These are phyloP conservation scores for Camelina neglecta DNA, from an alignment of 345 rosid species.

Conservation along the genomic window DNA sequence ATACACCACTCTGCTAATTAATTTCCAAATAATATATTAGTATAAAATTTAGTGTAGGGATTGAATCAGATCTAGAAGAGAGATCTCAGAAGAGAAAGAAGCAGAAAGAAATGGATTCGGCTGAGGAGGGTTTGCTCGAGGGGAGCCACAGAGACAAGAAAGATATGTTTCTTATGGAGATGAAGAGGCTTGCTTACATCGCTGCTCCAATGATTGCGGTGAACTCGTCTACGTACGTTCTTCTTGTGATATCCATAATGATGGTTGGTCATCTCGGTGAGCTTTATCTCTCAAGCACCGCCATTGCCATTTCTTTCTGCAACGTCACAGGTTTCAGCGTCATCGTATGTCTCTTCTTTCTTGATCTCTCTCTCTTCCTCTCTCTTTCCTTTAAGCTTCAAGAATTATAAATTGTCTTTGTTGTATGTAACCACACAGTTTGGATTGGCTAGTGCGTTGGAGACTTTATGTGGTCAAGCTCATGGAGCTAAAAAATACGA, in stretches of 20 bases:
- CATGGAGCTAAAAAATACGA: slow-evolving; percentile 68
- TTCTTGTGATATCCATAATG: slow-evolving; percentile 65
- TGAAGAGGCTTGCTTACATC: slow-evolving; percentile 54
- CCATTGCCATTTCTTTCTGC: slow-evolving; percentile 74
- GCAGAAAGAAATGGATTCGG: slow-evolving; percentile 32
- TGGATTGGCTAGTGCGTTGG: slow-evolving; percentile 78
- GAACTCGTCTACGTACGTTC: slow-evolving; percentile 53
- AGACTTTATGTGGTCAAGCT: slow-evolving; percentile 84
- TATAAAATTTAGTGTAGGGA: background rate
- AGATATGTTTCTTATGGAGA: slow-evolving; percentile 46
- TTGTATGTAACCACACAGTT: slow-evolving; percentile 51
- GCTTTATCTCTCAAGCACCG: slow-evolving; percentile 73
- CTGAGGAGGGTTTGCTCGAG: slow-evolving; percentile 45
- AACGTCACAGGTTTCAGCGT: slow-evolving; percentile 77
- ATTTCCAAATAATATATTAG: too few species aligned
- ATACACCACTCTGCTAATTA: too few species aligned
- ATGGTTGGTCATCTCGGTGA: slow-evolving; percentile 89
- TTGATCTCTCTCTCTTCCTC: background rate
- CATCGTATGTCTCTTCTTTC: slow-evolving; percentile 51
- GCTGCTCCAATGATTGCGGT: slow-evolving; percentile 81
- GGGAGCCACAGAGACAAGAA: slow-evolving; percentile 12
- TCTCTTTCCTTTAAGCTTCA: background rate
- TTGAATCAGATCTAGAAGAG: slow-evolving; percentile 2
- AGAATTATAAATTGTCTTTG: background rate
- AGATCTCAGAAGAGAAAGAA: background rate